Base-by-base conservation (phyloP, 768 basidiomycete species). In the Mycena chlorophos region DNA sequence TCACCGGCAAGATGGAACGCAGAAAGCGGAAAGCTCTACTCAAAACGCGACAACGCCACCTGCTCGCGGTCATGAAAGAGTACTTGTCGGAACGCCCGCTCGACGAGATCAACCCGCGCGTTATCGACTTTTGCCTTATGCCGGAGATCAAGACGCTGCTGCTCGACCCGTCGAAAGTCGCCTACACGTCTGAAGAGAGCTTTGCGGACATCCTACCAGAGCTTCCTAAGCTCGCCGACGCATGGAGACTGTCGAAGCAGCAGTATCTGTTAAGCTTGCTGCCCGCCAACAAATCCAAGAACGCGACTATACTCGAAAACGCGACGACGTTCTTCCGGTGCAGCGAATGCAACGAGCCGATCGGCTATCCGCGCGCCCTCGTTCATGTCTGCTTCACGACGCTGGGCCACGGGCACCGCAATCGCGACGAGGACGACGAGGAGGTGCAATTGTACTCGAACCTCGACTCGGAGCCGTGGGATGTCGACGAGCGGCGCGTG, bases 301-400 rank as follows among this genome's bases (percentile, higher is more conserved):
- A 34, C 42, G 55, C 39, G 51, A 54, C 22, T 25, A 58, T 55
- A 14, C 61, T 70, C 19, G 34, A 26, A 16, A 60, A 59, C 19
- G 67, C 68, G 14, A 66, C 65, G 10, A 66, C 65, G 16, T 63
- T 62, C 39, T 70, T 68, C 58, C 58, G 59, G 34, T 69, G 69
- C 59, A 49, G 47, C 3, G 56, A 56, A 19, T 68, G 68, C 58
- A 47, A 39, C 13, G 64, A 66, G 28, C 65, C 68, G 25, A 57
- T 68, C 29, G 60, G 63, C 16, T 70, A 70, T 49, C 65, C 68
- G 2, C 61, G 63, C 38, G 51, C 66, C 56, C 54, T 69, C 16
- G 65, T 59, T 3, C 67, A 68, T 49, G 28, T 40, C n/a, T 69
- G 69, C 29, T 23, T 63, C 27, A 60, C 50, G 13, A 23, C 30